Conservation (phyloP, 495 filamentous ascomycete species). For the Penicillium simplicissimum region DNA sequence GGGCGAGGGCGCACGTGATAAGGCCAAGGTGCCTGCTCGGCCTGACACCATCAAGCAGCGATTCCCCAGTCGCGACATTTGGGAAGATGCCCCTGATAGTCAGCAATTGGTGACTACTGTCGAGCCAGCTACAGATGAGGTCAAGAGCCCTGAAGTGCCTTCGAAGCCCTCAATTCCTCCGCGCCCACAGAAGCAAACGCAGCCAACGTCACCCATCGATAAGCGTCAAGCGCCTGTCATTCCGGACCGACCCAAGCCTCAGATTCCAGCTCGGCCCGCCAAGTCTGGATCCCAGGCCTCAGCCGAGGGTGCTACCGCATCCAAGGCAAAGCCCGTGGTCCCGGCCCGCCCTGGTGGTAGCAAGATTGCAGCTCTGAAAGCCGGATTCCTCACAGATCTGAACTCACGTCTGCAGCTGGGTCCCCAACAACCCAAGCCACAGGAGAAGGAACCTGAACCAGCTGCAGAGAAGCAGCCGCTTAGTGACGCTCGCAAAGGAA, state of each 20-base stretch:
- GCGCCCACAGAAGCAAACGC: conserved; percentile 43
- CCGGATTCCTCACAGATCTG: conserved; percentile 86
- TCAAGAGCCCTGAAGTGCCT: conserved; percentile 41
- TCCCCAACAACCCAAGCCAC: conserved; percentile 70
- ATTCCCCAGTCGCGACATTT: conserved; percentile 94
- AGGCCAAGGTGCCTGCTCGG: conserved; percentile 46
- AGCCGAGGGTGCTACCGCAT: conserved; percentile 33
- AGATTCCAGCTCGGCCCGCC: conserved; percentile 69
- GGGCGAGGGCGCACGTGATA: conserved; percentile 26
- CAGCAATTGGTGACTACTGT: conserved; percentile 80
- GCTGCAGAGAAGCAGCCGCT: conserved; percentile 74
- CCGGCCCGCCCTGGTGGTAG: conserved; percentile 75
- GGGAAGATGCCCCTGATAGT: conserved; percentile 92
- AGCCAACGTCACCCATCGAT: conserved; percentile 47
- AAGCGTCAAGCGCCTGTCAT: conserved; percentile 55
- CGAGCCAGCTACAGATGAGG: conserved; percentile 55
- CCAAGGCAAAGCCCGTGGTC: conserved; percentile 71
- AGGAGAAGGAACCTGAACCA: conserved; percentile 62
- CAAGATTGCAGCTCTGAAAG: conserved; percentile 89
- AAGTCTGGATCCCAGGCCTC: conserved; percentile 50
- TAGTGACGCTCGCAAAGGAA: conserved; percentile 81
- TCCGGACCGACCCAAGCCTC: conserved; percentile 77
- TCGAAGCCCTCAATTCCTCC: conserved; percentile 47
- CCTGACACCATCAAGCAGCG: conserved; percentile 61
- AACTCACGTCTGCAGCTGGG: conserved; percentile 83